Evolutionary conservation across 176 grass and related monocot genomes (phyloP).

Genomic region (sorghum (Sorghum bicolor)): DNA sequence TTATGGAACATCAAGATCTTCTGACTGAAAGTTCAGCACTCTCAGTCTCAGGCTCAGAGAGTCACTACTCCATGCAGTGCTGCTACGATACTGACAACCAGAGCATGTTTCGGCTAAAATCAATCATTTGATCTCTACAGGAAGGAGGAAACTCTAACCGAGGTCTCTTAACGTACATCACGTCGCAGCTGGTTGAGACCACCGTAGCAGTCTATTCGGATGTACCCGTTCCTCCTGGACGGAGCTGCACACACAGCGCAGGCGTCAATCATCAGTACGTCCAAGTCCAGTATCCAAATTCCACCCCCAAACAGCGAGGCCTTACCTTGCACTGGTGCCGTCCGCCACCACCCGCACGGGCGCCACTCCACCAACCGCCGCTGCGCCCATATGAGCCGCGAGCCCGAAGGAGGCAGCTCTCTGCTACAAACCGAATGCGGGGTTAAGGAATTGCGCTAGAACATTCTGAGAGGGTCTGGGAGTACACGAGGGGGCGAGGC

Average conservation of each 20-base stretch:
- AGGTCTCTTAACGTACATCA: conserved; percentile 68
- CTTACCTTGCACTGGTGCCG: conserved; percentile 29
- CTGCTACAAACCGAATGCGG: neutral
- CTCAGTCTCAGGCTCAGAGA: neutral
- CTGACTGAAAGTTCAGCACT: neutral
- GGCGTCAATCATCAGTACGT: neutral
- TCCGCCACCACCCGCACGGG: conserved; percentile 70
- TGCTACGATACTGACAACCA: neutral
- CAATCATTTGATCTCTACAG: neutral
- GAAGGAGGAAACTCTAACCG: conserved; percentile 34
- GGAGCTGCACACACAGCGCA: conserved; percentile 37
- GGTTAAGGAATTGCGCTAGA: neutral
- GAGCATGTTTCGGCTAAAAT: neutral
- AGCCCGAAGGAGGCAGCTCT: neutral
- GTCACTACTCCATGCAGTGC: neutral
- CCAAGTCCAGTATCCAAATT: neutral
- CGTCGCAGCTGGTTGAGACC: conserved; percentile 98
- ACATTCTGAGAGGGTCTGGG: neutral
- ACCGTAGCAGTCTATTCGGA: conserved; percentile 86
- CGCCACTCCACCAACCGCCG: conserved; percentile 58
- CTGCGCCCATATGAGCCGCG: conserved; percentile 55
- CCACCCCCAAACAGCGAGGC: neutral
- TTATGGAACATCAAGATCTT: neutral
- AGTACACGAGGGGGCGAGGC: neutral
- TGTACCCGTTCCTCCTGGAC: conserved; percentile 59